phyloP scores from a whole-genome alignment of 192 early-diverging fungal genomes.

The Phycomyces blakesleeanus region DNA sequence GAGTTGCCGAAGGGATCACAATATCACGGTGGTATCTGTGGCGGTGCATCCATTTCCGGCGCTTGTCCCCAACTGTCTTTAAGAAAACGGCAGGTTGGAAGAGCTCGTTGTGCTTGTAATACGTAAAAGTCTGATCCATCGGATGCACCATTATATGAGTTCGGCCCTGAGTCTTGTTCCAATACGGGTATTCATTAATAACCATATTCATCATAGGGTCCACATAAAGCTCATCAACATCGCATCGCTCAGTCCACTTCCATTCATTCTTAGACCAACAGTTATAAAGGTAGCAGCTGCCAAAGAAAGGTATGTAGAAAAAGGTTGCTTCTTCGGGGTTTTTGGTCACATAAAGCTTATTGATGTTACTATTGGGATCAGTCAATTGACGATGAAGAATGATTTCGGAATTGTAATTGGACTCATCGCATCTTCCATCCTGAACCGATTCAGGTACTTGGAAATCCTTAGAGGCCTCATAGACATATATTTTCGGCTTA shows the following conservation, averaged over 20 bases:
- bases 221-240: conserved; percentile 39
- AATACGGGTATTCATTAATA: conserved; percentile 35
- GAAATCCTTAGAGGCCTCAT: conserved; percentile 32
- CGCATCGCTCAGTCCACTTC: conserved; percentile 34
- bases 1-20: conserved; percentile 41
- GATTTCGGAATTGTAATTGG: conserved; percentile 43
- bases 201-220: conserved; percentile 44
- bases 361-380: conserved; percentile 23
- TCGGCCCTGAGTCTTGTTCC: conserved; percentile 35
- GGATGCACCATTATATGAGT: conserved; percentile 48
- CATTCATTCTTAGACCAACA: conserved; percentile 39
- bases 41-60: conserved; percentile 15
- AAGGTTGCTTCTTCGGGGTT: conserved; percentile 42
- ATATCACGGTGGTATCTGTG: conserved; percentile 36
- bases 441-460: conserved; percentile 31
- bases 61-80: conserved; percentile 45
- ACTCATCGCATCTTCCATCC: conserved; percentile 21
- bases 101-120: conserved; percentile 31
- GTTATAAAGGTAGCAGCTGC: conserved; percentile 40
- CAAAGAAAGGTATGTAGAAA: conserved; percentile 48
- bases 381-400: conserved; percentile 35
- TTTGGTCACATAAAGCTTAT: conserved; percentile 46
- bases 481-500: conserved; percentile 42
- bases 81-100: conserved; percentile 41
- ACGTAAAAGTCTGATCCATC: conserved; percentile 37